These are phyloP conservation scores for Pistacia vera DNA, from an alignment of 345 rosid species.

Conservation along the genomic window DNA sequence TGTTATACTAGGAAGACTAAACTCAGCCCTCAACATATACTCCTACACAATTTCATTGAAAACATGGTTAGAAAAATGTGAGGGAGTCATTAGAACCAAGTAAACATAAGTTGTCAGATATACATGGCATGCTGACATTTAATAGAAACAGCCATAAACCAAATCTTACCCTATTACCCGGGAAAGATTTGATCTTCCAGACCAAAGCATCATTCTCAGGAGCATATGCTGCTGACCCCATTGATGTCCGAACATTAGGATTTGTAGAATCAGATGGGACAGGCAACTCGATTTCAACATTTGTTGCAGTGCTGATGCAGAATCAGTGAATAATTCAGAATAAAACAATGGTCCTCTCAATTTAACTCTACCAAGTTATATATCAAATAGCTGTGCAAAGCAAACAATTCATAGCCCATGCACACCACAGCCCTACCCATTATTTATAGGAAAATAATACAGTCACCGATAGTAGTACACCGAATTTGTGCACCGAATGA, in stretches of 20 bases:
- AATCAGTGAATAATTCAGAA: neutral
- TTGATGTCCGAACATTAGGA: slow-evolving; percentile 69
- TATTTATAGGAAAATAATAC: neutral
- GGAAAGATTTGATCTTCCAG: slow-evolving; percentile 80
- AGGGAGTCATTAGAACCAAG: neutral
- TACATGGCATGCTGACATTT: neutral
- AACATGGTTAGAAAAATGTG: slow-evolving; percentile 11
- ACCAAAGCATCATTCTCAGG: slow-evolving; percentile 78
- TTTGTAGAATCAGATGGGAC: slow-evolving; percentile 74
- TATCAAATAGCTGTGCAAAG: neutral
- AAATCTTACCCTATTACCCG: slow-evolving; percentile 60
- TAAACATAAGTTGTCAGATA: neutral
- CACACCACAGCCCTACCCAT: neutral
- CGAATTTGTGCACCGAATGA: too few relatives aligned
- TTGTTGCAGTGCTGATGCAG: slow-evolving; percentile 66
- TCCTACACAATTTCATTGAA: slow-evolving; percentile 41
- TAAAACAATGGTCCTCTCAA: neutral
- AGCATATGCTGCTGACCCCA: slow-evolving; percentile 78
- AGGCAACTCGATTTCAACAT: slow-evolving; percentile 76
- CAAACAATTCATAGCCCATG: neutral
- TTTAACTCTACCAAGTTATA: slow-evolving; percentile 2
- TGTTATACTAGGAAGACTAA: slow-evolving; percentile 73
- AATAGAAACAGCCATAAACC: neutral
- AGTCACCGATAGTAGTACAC: too few relatives aligned
- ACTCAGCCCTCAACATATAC: slow-evolving; percentile 79